These are phyloP conservation scores for Cyberlindnera samutprakarnensis DNA, from an alignment of 805 yeast species.

Conservation along the genomic window DNA sequence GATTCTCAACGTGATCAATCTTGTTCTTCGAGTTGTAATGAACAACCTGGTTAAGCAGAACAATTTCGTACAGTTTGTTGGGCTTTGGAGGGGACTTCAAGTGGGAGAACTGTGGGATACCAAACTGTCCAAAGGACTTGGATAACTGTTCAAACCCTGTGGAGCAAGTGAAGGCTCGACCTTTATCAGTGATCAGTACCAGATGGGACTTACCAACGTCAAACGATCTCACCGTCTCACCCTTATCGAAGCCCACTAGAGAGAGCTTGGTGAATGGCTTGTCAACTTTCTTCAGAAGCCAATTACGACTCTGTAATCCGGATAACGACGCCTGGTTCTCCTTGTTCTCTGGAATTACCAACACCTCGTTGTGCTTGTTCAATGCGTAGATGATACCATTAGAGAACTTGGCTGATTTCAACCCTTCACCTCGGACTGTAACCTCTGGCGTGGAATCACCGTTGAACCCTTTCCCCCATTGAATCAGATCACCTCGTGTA, in stretches of 20 bases:
- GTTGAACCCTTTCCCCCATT: slow-evolving; percentile 50
- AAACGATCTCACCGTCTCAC: slow-evolving; percentile 45
- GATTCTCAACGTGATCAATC: slow-evolving; percentile 21
- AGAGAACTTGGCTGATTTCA: slow-evolving; percentile 40
- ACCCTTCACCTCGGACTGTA: slow-evolving; percentile 39
- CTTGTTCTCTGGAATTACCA: slow-evolving; percentile 26
- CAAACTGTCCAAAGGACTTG: slow-evolving; percentile 71
- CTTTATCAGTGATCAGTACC: slow-evolving; percentile 22
- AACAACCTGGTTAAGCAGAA: slow-evolving; percentile 36
- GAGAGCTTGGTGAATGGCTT: slow-evolving; percentile 8
- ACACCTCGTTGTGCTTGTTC: slow-evolving; percentile 27
- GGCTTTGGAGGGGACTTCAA: slow-evolving; percentile 46
- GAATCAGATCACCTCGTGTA: slow-evolving; percentile 62
- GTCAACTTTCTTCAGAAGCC: slow-evolving; percentile 8
- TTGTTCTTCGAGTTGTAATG: slow-evolving; percentile 18
- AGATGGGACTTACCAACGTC: slow-evolving; percentile 63
- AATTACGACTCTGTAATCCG: slow-evolving; percentile 8
- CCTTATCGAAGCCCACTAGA: slow-evolving; percentile 17
- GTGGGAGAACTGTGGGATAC: slow-evolving; percentile 67
- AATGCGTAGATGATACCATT: slow-evolving; percentile 46
- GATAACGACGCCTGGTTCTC: slow-evolving; percentile 6
- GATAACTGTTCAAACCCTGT: slow-evolving; percentile 36
- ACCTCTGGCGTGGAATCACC: slow-evolving; percentile 24
- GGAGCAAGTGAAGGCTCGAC: slow-evolving; percentile 26
- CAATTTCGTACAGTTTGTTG: slow-evolving; percentile 45